Percentiles rank a stretch among this genome's conserved stretches.
Conservation (phyloP, 2,329 filamentous ascomycete species). For the Colletotrichum sansevieriae region DNA sequence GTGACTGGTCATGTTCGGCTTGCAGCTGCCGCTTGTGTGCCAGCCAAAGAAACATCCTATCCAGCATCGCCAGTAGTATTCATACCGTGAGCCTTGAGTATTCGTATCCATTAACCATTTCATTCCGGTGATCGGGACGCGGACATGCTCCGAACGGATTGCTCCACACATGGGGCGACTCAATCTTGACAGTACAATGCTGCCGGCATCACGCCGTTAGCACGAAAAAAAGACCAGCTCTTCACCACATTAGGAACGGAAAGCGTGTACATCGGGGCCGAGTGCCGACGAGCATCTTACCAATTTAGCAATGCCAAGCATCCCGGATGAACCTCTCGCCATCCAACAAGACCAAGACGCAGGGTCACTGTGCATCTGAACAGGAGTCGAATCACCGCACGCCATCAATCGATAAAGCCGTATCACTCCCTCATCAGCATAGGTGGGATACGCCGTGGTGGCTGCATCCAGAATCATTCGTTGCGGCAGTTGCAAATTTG, state of each 20-base stretch:
- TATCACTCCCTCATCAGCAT: not conserved
- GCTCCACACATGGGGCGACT: slow-evolving; percentile 31
- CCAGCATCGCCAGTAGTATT: not conserved
- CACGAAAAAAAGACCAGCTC: slow-evolving; percentile 9
- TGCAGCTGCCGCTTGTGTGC: slow-evolving; percentile 15
- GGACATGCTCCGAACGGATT: slow-evolving; percentile 29
- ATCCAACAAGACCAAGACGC: slow-evolving; percentile 20
- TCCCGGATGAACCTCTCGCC: not conserved
- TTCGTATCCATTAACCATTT: slow-evolving; percentile 17
- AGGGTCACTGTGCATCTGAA: slow-evolving; percentile 11
- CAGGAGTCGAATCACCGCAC: slow-evolving; percentile 24
- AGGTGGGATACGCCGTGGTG: not conserved
- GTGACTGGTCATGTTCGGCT: slow-evolving; percentile 27
- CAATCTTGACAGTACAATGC: slow-evolving; percentile 26
- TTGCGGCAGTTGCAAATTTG: slow-evolving; percentile 20
- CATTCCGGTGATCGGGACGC: slow-evolving; percentile 20
- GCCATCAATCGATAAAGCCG: slow-evolving; percentile 4
- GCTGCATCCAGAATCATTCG: slow-evolving; percentile 17
- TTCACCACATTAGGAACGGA: not conserved
- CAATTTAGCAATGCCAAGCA: slow-evolving; percentile 21
- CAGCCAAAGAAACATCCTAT: slow-evolving; percentile 12
- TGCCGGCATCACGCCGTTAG: slow-evolving; percentile 29
- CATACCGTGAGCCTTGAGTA: not conserved
- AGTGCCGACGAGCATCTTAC: slow-evolving; percentile 19
- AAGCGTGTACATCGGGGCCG: slow-evolving; percentile 38